Evolutionary conservation across 2,329 filamentous ascomycete genomes (phyloP).

Genomic region (Alternaria atra): DNA sequence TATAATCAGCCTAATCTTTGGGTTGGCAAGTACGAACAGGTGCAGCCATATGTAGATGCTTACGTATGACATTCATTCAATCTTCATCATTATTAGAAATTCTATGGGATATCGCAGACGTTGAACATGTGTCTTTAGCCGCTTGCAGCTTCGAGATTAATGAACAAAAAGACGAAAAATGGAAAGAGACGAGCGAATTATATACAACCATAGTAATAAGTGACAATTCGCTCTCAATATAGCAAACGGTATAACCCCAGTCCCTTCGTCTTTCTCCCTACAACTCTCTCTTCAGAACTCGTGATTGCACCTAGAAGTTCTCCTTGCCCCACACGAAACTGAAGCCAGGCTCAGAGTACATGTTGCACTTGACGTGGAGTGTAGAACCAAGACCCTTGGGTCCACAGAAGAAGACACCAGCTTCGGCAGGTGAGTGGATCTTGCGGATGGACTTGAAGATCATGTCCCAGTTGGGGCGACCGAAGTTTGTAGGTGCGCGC

Average conservation of each 20-base stretch:
- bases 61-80: background rate
- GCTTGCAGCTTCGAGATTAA: slow-evolving; percentile 15
- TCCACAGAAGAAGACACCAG: slow-evolving; percentile 75
- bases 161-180: background rate
- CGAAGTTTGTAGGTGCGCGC: slow-evolving; percentile 83
- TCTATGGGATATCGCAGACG: slow-evolving; percentile 15
- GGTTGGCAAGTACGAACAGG: background rate
- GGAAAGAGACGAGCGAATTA: slow-evolving; percentile 20
- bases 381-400: slow-evolving; percentile 80
- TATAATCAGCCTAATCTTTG: background rate
- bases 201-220: slow-evolving; percentile 26
- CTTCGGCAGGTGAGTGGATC: slow-evolving; percentile 60
- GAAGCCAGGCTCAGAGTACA: slow-evolving; percentile 82
- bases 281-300: background rate
- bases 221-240: slow-evolving; percentile 21
- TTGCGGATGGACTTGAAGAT: slow-evolving; percentile 86
- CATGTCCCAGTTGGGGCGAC: slow-evolving; percentile 89
- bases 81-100: slow-evolving; percentile 4
- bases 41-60: background rate
- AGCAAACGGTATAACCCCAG: slow-evolving; percentile 20
- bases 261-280: slow-evolving; percentile 2
- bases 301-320: slow-evolving; percentile 63
- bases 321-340: slow-evolving; percentile 75
- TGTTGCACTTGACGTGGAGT: slow-evolving; percentile 85
- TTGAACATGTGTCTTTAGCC: slow-evolving; percentile 5